Conservation (phyloP, 441 rosid genomes). For the Brassica balearica region DNA sequence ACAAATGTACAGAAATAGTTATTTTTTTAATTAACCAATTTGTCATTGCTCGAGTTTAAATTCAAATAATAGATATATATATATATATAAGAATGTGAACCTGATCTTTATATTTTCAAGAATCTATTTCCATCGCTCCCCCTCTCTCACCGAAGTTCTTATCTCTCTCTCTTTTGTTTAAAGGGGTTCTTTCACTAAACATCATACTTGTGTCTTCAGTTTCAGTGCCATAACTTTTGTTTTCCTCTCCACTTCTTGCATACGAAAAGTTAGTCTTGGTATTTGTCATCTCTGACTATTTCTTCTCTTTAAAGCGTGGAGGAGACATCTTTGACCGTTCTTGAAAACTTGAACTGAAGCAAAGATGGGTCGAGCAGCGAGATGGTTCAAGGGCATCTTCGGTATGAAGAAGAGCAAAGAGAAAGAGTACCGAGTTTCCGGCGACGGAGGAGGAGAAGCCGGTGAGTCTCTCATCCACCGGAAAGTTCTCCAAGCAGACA, state of each 20-base stretch:
- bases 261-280: slow-evolving; percentile 33
- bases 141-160: slow-evolving; percentile 31
- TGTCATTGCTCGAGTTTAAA: slow-evolving; percentile 44
- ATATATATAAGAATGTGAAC: slow-evolving; percentile 26
- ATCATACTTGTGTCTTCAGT: slow-evolving; percentile 42
- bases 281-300: slow-evolving; percentile 30
- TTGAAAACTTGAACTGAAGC: slow-evolving; percentile 21
- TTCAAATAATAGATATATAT: slow-evolving; percentile 37
- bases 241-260: slow-evolving; percentile 31
- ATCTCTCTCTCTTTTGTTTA: background rate
- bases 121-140: slow-evolving; percentile 31
- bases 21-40: slow-evolving; percentile 1
- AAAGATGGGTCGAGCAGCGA: slow-evolving; percentile 81
- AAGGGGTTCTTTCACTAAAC: slow-evolving; percentile 35
- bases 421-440: slow-evolving; percentile 40
- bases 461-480: slow-evolving; percentile 31
- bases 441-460: background rate
- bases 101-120: slow-evolving; percentile 12
- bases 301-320: slow-evolving; percentile 14
- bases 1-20: slow-evolving; percentile 22
- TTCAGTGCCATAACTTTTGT: slow-evolving; percentile 51
- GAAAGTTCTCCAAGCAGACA: slow-evolving; percentile 48
- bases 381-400: slow-evolving; percentile 80
- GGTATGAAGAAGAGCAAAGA: slow-evolving; percentile 74
- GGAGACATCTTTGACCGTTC: slow-evolving; percentile 19